A percentile compares a stretch with the other conserved stretches of the same genome.
phyloP scores from a whole-genome alignment of 2,329 filamentous ascomycete genomes.

The Aspergillus latus region DNA sequence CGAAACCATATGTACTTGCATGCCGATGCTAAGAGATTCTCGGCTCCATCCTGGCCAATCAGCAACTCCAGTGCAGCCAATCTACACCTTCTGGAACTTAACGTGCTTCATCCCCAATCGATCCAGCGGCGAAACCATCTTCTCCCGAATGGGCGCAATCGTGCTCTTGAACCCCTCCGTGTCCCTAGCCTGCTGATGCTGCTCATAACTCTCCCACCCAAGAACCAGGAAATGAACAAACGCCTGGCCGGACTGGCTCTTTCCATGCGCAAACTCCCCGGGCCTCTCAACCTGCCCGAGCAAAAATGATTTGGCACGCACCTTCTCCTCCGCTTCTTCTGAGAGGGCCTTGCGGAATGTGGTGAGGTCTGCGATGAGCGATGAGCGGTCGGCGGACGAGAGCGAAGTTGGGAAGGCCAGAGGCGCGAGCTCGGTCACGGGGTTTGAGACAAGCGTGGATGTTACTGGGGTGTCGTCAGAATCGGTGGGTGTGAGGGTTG shows the following conservation, averaged over 20 bases:
- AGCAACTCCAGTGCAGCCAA: neutral
- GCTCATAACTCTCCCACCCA: slow-evolving; percentile 54
- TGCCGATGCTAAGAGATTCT: neutral
- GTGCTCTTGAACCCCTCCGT: slow-evolving; percentile 47
- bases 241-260: slow-evolving; percentile 43
- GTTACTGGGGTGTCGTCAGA: slow-evolving; percentile 22
- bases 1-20: neutral
- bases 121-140: slow-evolving; percentile 36
- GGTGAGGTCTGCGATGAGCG: slow-evolving; percentile 34
- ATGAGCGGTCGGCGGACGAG: slow-evolving; percentile 26
- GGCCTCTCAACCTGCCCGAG: slow-evolving; percentile 42
- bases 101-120: slow-evolving; percentile 43
- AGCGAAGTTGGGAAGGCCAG: slow-evolving; percentile 45
- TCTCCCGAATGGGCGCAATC: slow-evolving; percentile 45
- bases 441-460: slow-evolving; percentile 36
- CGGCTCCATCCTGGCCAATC: neutral
- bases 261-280: slow-evolving; percentile 30
- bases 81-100: slow-evolving; percentile 9
- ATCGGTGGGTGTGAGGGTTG: slow-evolving; percentile 30
- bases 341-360: slow-evolving; percentile 40
- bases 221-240: slow-evolving; percentile 46
- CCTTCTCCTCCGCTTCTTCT: slow-evolving; percentile 31
- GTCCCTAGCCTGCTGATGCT: slow-evolving; percentile 49
- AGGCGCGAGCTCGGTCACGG: slow-evolving; percentile 52
- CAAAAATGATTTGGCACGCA: slow-evolving; percentile 32